These are phyloP conservation scores for Apiotrichum porosum DNA, from an alignment of 1,284 basidiomycete species.

Conservation along the genomic window DNA sequence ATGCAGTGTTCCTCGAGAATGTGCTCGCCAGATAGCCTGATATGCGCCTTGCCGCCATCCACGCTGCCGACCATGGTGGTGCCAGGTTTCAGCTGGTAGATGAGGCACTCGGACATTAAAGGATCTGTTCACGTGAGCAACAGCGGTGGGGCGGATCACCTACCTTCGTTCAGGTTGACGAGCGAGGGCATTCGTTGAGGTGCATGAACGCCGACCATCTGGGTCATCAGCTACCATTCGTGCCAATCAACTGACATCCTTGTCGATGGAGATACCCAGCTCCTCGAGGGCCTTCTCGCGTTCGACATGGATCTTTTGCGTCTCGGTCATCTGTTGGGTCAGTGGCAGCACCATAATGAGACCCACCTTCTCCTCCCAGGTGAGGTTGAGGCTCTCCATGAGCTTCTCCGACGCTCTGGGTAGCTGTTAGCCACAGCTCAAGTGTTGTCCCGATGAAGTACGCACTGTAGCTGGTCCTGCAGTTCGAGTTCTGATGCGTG, in stretches of 20 bases:
- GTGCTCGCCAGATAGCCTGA: constrained; percentile 85
- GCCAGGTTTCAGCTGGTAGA: constrained; percentile 91
- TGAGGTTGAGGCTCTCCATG: constrained; percentile 93
- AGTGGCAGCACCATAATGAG: constrained; percentile 24
- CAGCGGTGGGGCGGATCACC: constrained; percentile 18
- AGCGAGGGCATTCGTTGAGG: constrained; percentile 98
- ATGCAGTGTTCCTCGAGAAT: constrained; percentile 89
- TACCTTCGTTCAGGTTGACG: constrained; percentile 91
- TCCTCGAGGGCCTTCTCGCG: constrained; percentile 96
- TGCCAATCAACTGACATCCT: constrained; percentile 59
- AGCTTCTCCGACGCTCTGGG: constrained; percentile 94
- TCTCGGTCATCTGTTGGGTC: constrained; percentile 60
- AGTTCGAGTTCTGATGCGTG: constrained; percentile 94
- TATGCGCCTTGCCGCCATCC: constrained; percentile 77
- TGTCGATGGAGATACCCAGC: constrained; percentile 94
- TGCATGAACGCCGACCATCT: constrained; percentile 68
- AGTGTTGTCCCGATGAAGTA: background rate
- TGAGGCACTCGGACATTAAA: constrained; percentile 62
- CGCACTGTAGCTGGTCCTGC: constrained; percentile 94
- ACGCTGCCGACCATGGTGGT: constrained; percentile 77
- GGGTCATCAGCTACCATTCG: background rate
- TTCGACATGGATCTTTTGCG: constrained; percentile 91
- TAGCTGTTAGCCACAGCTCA: constrained; percentile 1
- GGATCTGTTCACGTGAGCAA: constrained; percentile 38
- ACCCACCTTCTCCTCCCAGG: constrained; percentile 91